Evolutionary conservation across 1,284 basidiomycete species (phyloP).

Genomic region (Fomitopsis palustris): DNA sequence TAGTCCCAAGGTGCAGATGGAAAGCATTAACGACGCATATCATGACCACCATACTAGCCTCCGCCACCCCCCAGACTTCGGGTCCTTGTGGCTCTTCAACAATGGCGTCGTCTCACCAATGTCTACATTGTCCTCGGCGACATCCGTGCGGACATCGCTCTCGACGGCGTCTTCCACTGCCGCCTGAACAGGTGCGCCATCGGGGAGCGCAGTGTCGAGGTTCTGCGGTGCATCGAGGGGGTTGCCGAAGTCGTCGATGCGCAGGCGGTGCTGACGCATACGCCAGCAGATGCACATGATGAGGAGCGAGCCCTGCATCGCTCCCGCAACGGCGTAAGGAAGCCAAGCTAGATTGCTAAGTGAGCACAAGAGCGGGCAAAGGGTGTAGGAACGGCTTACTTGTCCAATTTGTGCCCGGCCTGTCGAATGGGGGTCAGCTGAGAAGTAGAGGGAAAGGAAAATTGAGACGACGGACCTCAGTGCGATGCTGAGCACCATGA

Average conservation of each 20-base stretch:
- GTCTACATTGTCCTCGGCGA: not conserved
- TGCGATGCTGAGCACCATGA: constrained; percentile 87
- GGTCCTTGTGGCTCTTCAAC: constrained; percentile 10
- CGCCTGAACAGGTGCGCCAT: constrained; percentile 17
- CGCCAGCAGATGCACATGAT: constrained; percentile 82
- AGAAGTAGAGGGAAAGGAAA: constrained; percentile 8
- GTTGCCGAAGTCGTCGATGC: constrained; percentile 92
- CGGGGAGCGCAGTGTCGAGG: constrained; percentile 22
- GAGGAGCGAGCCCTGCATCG: constrained; percentile 83
- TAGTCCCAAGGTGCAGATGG: too few relatives aligned
- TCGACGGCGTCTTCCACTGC: constrained; percentile 20
- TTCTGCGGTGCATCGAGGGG: constrained; percentile 36
- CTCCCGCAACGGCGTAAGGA: constrained; percentile 81
- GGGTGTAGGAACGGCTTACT: constrained; percentile 39
- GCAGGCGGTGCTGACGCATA: constrained; percentile 65
- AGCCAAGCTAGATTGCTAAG: constrained; percentile 61
- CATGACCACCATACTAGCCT: not conserved
- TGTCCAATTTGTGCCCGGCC: constrained; percentile 85
- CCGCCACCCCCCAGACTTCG: not conserved
- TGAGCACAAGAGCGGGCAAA: not conserved
- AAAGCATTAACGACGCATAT: not conserved
- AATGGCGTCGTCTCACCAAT: constrained; percentile 21
- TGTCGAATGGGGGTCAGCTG: constrained; percentile 16
- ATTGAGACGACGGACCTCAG: constrained; percentile 44
- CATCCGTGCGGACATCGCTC: constrained; percentile 12